Evolutionary conservation across 208 protist species (phyloP), one percentile per base, ranked within the genome.

Genomic region (Leishmania braziliensis): DNA sequence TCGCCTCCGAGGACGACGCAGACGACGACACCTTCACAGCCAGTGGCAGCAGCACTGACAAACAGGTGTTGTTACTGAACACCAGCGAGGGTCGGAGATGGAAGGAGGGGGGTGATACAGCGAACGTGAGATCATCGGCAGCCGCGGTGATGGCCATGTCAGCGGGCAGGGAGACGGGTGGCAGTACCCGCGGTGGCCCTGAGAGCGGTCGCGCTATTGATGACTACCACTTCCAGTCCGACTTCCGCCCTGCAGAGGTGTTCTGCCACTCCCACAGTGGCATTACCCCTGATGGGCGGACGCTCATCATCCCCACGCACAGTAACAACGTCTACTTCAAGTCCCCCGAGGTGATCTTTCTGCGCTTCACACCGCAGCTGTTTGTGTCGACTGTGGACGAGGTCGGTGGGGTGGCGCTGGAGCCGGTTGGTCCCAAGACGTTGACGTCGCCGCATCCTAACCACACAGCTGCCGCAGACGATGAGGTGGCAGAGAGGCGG

Each of bases 271-370:
- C 84, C 12, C 85, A 88, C 80, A 92, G 88, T 79, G 87, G 87
- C 54, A 90, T 97, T 75, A 86, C 89, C 29, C 73, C 73, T 12
- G 90, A 92, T 72, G 94, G 91, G n/a, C 83, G 69, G 53, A 92
- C 90, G 16, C 83, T 97, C 12, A 83, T 95, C 48, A 78, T 97
- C 26, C 85, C 87, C 0, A 94, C 91, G n/a, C 90, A 91, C 78
- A 80, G 66, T 74, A 95, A 90, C 80, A 80, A 72, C 56, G 78
- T 86, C 10, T 79, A 66, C 46, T 95, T 95, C 50, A 79, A 84
- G 60, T 86, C 87, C 12, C 80, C 89, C 2, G 90, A 95, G 82
- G 86, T 89, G 54, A 65, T 97, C 20, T 63, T 90, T 5, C 90
- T 97, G 46, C 72, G 82, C 16, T 51, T 86, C 77, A 74, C 53